Base-by-base conservation (phyloP, 1,139 yeast species). In the Saccharomyces hybrid region DNA sequence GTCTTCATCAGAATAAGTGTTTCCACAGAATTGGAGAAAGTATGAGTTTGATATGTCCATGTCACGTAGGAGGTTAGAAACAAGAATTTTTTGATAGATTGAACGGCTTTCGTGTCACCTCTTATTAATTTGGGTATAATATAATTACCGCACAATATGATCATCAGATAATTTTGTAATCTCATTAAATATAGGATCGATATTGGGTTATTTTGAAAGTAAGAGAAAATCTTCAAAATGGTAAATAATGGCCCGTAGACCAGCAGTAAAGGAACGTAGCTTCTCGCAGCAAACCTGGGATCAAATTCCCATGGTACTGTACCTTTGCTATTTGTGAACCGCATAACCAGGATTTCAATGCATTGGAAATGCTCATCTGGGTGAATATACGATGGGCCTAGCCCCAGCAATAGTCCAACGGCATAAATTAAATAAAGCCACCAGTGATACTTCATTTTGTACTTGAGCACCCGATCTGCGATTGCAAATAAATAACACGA, bases 281-380 rank as follows among this genome's bases (percentile, higher is more conserved):
- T 88, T 57, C 99, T 74, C 1, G 93, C 84, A 0, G 95, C 91
- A 6, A 67, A 56, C 0, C 65, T 72, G 0, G 73, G 63, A 1
- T 75, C 67, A 68, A 88, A 93, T 67, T 95, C 99, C 99, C 99
- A 95, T 0, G 98, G 90, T 1, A 79, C 66, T 27, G 80, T 76
- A 1, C 82, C 79, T 46, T 77, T 71, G 71, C 76, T 79, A 4
- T 79, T 79, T 52, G 80, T 74, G 32, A 82, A 68, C 41, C 71
- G 64, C 6, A 46, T 51, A 13, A 59, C 76, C 20, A 93, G 66
- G 0, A 88, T 84, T 66, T 90, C 96, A 32, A 95, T 78, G 25
- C 85, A 82, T 69, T 95, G 99, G 68, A 89, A 88, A 68, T 91
- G 96, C 71, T 95, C 99, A 74, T 95, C 99, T 0, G 99, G 99